Conservation (phyloP, 1,139 yeast genomes). For the Pichia sp. region DNA sequence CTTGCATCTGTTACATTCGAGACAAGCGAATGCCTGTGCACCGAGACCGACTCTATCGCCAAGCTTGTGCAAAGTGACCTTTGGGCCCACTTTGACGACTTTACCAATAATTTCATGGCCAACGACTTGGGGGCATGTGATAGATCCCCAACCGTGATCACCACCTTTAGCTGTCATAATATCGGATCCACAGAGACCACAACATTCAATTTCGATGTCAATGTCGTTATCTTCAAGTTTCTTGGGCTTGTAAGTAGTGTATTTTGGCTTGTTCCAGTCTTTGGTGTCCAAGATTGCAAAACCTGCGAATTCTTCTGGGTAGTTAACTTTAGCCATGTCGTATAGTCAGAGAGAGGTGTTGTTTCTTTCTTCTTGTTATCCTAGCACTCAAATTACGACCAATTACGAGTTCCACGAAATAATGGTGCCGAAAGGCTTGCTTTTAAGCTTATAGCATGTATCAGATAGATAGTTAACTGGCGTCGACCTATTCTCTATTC, state of each 20-base stretch:
- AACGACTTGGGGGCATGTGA: conserved; percentile 29
- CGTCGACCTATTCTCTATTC: too few species aligned
- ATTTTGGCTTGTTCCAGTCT: conserved; percentile 38
- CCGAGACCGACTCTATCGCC: conserved; percentile 64
- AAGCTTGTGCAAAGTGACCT: conserved; percentile 38
- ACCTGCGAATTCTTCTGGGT: conserved; percentile 40
- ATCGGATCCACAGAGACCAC: conserved; percentile 61
- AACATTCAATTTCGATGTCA: conserved; percentile 41
- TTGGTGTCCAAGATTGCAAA: conserved; percentile 35
- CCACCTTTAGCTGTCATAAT: conserved; percentile 33
- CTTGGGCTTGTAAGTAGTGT: conserved; percentile 32
- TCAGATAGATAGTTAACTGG: too few species aligned
- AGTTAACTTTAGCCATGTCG: conserved; percentile 26
- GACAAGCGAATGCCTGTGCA: conserved; percentile 44
- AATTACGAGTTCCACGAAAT: too few species aligned
- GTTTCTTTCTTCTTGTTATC: too few species aligned
- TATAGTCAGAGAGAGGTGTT: too few species aligned
- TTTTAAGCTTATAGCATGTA: too few species aligned
- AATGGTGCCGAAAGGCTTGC: too few species aligned
- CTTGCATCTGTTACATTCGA: conserved; percentile 40
- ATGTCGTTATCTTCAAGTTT: conserved; percentile 51
- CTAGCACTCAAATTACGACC: too few species aligned
- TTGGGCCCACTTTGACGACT: conserved; percentile 35
- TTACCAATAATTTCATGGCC: conserved; percentile 44
- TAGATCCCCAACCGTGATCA: conserved; percentile 34